phyloP scores from a whole-genome alignment of 257 asterid species.

The Solanum piurae region DNA sequence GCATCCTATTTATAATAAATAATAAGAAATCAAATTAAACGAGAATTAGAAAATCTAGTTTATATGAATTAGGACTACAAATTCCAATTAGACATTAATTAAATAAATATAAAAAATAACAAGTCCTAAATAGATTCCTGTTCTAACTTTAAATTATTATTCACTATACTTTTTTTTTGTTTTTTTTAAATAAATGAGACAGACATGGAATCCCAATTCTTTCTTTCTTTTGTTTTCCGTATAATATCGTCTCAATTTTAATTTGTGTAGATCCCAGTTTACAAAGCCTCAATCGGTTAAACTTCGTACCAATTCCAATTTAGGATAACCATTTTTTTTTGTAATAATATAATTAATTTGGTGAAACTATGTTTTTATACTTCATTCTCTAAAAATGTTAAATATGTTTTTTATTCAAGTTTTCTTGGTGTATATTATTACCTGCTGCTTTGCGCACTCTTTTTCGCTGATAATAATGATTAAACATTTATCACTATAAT shows the following conservation, averaged over 20 bases:
- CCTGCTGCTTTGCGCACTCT: background rate
- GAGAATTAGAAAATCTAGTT: too few species aligned
- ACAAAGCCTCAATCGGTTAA: background rate
- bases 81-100: too few species aligned
- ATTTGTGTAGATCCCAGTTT: too few species aligned
- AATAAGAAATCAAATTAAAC: too few species aligned
- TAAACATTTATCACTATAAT: background rate
- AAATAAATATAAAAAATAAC: too few species aligned
- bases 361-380: background rate
- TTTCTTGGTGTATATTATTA: background rate
- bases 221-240: too few species aligned
- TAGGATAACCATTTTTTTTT: background rate
- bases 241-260: too few species aligned
- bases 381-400: background rate
- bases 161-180: too few species aligned
- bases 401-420: background rate
- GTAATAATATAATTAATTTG: background rate
- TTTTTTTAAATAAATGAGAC: background rate
- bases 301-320: background rate
- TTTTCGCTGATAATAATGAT: background rate
- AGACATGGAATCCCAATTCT: background rate
- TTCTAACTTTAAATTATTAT: too few species aligned
- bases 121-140: background rate
- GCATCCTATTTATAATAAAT: too few species aligned
- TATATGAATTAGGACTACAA: background rate